Percentiles rank a stretch among this genome's conserved stretches.
These are phyloP conservation scores for Saccharomycopsis javanensis DNA, from an alignment of 805 yeast genomes.

Conservation along the genomic window DNA sequence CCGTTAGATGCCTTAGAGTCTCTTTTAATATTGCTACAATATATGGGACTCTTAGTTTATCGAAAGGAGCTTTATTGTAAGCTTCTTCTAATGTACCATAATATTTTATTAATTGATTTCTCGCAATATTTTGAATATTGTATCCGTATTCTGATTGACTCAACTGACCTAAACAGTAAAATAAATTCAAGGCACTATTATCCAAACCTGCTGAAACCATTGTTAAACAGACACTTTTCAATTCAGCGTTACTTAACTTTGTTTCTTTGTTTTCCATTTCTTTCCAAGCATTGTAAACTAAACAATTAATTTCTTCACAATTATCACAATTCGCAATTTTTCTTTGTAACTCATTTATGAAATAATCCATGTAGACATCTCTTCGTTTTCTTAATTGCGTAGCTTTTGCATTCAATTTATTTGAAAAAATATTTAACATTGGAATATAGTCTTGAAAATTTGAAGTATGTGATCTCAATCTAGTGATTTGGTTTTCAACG, in stretches of 20 bases:
- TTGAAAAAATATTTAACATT: slow-evolving; percentile 28
- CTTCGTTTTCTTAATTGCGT: slow-evolving; percentile 33
- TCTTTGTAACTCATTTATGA: slow-evolving; percentile 26
- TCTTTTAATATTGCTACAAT: slow-evolving; percentile 53
- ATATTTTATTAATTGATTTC: slow-evolving; percentile 29
- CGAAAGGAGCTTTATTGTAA: slow-evolving; percentile 27
- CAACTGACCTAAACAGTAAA: slow-evolving; percentile 52
- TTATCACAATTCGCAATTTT: slow-evolving; percentile 23
- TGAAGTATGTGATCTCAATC: slow-evolving; percentile 47
- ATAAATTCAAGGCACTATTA: slow-evolving; percentile 55
- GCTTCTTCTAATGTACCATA: slow-evolving; percentile 29
- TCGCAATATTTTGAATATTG: slow-evolving; percentile 36
- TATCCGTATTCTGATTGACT: slow-evolving; percentile 33
- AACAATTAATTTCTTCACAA: slow-evolving; percentile 22
- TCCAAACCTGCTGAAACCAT: slow-evolving; percentile 77
- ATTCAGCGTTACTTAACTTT: slow-evolving; percentile 31
- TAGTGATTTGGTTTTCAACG: slow-evolving; percentile 48
- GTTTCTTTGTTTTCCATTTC: not conserved
- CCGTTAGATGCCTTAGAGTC: slow-evolving; percentile 52
- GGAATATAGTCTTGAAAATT: slow-evolving; percentile 49
- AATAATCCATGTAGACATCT: slow-evolving; percentile 37
- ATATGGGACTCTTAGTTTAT: slow-evolving; percentile 34
- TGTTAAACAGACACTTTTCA: slow-evolving; percentile 54
- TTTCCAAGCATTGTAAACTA: slow-evolving; percentile 27
- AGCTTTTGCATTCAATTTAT: slow-evolving; percentile 22